Base-by-base conservation (phyloP, 768 basidiomycete species). In the Tylopilus sp. region DNA sequence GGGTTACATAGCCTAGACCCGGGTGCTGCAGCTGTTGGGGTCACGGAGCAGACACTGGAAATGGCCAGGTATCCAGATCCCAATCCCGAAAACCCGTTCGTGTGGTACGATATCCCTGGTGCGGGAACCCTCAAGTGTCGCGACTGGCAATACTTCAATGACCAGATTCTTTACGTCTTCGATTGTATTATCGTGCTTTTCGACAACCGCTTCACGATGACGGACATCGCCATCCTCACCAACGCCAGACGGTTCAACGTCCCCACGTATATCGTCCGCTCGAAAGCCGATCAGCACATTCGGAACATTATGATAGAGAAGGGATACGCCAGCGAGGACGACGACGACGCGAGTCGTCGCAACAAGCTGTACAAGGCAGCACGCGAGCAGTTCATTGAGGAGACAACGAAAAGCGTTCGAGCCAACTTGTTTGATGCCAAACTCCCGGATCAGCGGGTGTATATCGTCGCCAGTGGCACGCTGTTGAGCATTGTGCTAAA, bases 381-480 rank as follows among this genome's bases (percentile, higher is more conserved):
- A 34, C 58, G 59, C 22, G 30, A 42, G 34, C 43, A 60, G 1
- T 55, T 60, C 25, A 37, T 60, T 17, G 50, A 55, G 7, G 16
- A 16, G 19, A 60, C 59, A 21, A 44, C 46, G 22, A 46, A 28
- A 11, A 63, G 43, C 31, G 59, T 67, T 16, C 45, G 48, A 29
- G 22, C 19, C 4, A 59, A 60, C 45, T 31, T 67, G 31, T 21
- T 52, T 14, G 48, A 60, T 3, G 61, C 61, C 1, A 56, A 57
- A 22, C 46, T 67, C 17, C 44, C 61, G 10, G 44, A 63, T 24
- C 61, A 61, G 48, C 58, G 53, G 6, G 66, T 67, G 12, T 67
- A 67, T 31, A 57, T 67, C 21, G 49, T 65, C 11, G 61, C 66
- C 48, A 51, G 33, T 45, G 44, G 29, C 25, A 49, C 55, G 21